These are phyloP conservation scores for Penicillium sp. DNA, from an alignment of 2,329 filamentous ascomycete genomes.

Conservation along the genomic window DNA sequence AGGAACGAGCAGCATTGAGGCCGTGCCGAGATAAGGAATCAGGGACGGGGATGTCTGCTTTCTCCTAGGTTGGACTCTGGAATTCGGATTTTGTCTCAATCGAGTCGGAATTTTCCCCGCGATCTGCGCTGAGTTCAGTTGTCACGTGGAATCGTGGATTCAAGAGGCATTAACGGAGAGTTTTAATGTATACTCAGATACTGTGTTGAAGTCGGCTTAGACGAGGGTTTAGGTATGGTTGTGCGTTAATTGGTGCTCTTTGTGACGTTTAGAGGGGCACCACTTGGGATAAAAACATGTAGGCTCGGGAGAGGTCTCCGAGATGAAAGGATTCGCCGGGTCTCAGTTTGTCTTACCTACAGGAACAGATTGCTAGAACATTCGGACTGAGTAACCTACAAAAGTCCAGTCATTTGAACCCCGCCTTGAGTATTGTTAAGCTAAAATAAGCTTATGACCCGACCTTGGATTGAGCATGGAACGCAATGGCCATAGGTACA, in stretches of 20 bases:
- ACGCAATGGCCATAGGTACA: not conserved
- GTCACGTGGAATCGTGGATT: conserved; percentile 26
- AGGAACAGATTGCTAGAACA: not conserved
- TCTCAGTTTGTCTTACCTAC: not conserved
- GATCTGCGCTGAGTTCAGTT: conserved; percentile 17
- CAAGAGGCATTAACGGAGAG: not conserved
- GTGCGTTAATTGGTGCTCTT: not conserved
- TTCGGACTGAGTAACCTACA: not conserved
- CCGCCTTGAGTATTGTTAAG: not conserved
- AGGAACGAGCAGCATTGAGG: conserved; percentile 26
- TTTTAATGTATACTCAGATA: no score
- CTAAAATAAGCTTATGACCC: not conserved
- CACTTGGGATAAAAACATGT: not conserved
- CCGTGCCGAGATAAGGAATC: conserved; percentile 1
- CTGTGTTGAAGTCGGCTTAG: not conserved
- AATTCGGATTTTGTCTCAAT: conserved; percentile 10
- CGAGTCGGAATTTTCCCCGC: conserved; percentile 9
- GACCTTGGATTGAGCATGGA: not conserved
- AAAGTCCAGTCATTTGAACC: not conserved
- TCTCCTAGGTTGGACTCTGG: conserved; percentile 12
- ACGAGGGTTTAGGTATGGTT: not conserved
- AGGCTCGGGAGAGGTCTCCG: conserved; percentile 4
- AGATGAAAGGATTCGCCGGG: not conserved
- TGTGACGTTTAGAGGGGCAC: not conserved
- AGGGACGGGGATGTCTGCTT: conserved; percentile 5